phyloP scores from a whole-genome alignment of 129 eudicot genomes.

The Dittrichia graveolens region DNA sequence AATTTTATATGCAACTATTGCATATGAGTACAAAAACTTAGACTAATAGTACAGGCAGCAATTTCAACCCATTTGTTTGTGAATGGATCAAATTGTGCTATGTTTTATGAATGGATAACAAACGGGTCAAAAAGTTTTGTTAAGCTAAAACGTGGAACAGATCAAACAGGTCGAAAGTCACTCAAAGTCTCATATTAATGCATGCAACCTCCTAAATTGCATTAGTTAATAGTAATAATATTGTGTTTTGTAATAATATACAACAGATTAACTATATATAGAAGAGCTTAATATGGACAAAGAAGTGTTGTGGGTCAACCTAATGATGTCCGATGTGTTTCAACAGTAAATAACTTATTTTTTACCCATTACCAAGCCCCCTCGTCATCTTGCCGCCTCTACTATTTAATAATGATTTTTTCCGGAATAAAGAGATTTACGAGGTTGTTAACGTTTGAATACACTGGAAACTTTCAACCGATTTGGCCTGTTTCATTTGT shows the following conservation, averaged over 20 bases:
- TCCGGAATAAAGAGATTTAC: not conserved
- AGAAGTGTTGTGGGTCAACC: not conserved
- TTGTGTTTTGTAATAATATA: not conserved
- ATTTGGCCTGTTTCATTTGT: not conserved
- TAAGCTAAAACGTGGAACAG: not conserved
- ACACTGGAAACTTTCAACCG: not conserved
- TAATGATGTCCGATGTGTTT: not conserved
- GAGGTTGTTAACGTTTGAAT: no score
- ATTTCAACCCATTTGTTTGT: not conserved
- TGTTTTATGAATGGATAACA: not conserved
- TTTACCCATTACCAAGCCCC: no score
- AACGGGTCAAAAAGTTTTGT: slow-evolving; percentile 1
- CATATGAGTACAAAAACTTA: not conserved
- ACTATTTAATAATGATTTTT: no score
- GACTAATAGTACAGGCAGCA: not conserved
- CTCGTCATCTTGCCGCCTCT: not conserved
- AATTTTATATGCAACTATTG: not conserved
- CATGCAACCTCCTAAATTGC: not conserved
- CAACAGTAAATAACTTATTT: not conserved
- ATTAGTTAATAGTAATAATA: not conserved
- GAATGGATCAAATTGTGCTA: not conserved
- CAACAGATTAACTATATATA: not conserved
- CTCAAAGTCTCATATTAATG: not conserved
- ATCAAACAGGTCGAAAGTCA: not conserved
- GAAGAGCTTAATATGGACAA: not conserved